Evolutionary conservation across 2,329 filamentous ascomycete species (phyloP), one percentile per base, ranked within the genome.

Genomic region (Plectosphaerella sp.): DNA sequence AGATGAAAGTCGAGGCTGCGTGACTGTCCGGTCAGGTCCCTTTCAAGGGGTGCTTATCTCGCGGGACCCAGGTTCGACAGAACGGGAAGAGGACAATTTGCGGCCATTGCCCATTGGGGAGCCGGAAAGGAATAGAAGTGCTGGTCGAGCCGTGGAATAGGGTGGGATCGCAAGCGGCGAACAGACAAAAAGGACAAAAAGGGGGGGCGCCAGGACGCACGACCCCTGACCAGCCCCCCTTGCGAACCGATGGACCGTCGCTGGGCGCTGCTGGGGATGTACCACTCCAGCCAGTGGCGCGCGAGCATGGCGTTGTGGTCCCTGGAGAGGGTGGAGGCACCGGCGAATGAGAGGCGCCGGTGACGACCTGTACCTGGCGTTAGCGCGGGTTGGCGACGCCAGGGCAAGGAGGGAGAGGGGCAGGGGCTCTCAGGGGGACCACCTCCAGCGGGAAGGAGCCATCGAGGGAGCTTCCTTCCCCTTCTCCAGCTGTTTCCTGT

Each of bases 141-240:
- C 45, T 48, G 49, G 51, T 36, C 22, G 22, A 53, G 50, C 42
- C 49, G 53, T 37, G 46, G 36, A 35, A 35, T 51, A 43, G 47
- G 47, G 52, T 56, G 48, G 52, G 49, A 57, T 57, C 52, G 52
- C 35, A 28, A 42, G 45, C 52, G 49, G 55, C 50, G 45, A 54
- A 50, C 48, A 47, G 52, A 49, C 52, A 45, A 45, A 57, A 22
- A 22, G 22, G 22, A 22, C 22, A 22, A 22, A 22, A 54, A 52
- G 50, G 54, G 55, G 54, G 50, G 37, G 24, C 22, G 25, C 47
- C 35, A 43, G 18, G 41, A 43, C 28, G 41, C 41, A 12, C 18
- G 16, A 43, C 41, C 47, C 35, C 22, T 37, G 47, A 48, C 47
- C 47, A 35, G 47, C 47, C 37, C 39, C 47, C 47, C 47, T 35